Evolutionary conservation across 208 protist genomes (phyloP).

Genomic region (Acanthamoeba lenticulata): DNA sequence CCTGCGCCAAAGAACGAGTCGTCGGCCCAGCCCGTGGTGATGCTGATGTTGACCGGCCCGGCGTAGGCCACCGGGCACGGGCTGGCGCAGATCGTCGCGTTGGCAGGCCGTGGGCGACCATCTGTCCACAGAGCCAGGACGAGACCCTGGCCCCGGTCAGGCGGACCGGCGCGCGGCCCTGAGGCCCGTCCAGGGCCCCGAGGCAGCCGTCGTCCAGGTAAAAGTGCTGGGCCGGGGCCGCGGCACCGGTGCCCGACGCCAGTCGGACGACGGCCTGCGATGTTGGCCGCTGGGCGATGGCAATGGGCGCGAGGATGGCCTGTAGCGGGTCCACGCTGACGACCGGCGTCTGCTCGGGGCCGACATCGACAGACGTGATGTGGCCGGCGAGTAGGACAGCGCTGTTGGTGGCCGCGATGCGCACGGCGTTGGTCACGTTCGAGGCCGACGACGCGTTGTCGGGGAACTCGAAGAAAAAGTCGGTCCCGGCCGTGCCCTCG

Average conservation of each 20-base stretch:
- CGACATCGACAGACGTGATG: not conserved
- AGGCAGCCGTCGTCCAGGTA: slow-evolving; percentile 48
- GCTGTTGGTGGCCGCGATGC: not conserved
- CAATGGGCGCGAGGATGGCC: not conserved
- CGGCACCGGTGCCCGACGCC: not conserved
- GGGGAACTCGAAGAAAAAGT: slow-evolving; percentile 47
- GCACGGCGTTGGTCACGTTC: not conserved
- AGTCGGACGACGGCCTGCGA: not conserved
- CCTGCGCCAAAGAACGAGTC: slow-evolving; percentile 12
- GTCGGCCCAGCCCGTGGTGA: slow-evolving; percentile 29
- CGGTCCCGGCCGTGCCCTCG: slow-evolving; percentile 17
- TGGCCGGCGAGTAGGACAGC: not conserved
- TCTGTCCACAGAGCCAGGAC: not conserved
- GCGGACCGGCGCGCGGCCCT: not conserved
- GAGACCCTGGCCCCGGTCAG: not conserved
- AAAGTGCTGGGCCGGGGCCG: slow-evolving; percentile 20
- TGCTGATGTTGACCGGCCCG: slow-evolving; percentile 31
- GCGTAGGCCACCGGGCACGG: slow-evolving; percentile 52
- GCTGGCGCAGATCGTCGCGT: not conserved
- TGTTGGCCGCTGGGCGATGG: not conserved
- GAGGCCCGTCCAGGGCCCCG: not conserved
- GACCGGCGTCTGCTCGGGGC: not conserved
- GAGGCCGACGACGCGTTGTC: not conserved
- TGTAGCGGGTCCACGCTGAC: not conserved
- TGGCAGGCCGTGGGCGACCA: not conserved